Conservation (phyloP, 345 rosid species). For the Clausena lansium region DNA sequence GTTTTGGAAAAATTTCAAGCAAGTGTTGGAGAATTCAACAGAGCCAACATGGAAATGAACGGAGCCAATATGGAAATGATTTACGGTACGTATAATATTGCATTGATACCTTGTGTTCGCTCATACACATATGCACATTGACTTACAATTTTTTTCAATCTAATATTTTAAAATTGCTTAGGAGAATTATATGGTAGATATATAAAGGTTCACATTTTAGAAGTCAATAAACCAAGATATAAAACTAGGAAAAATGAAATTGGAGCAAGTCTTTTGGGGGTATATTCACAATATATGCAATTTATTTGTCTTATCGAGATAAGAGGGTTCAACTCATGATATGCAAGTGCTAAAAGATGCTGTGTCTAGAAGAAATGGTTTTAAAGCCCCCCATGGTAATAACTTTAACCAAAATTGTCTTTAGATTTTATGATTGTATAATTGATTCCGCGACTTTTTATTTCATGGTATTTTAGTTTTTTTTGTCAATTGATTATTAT, state of each 20-base stretch:
- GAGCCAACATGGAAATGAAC: neutral
- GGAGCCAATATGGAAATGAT: neutral
- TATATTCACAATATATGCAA: too few species aligned
- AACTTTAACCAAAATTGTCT: neutral
- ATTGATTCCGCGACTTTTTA: neutral
- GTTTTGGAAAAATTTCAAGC: neutral
- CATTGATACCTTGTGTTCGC: too few species aligned
- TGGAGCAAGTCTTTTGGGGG: too few species aligned
- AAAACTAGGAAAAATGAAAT: too few species aligned
- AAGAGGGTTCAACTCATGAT: neutral
- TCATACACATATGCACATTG: too few species aligned
- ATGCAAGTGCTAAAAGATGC: neutral
- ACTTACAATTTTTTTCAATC: too few species aligned
- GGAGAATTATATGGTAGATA: too few species aligned
- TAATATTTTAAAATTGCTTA: too few species aligned
- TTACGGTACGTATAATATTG: neutral
- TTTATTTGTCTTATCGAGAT: neutral
- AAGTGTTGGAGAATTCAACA: neutral
- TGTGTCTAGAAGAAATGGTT: neutral
- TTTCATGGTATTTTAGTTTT: conserved; percentile 4
- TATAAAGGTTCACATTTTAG: too few species aligned
- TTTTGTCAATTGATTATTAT: too few species aligned
- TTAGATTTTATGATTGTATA: neutral
- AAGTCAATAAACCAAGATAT: too few species aligned
- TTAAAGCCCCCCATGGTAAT: too few species aligned